phyloP scores from a whole-genome alignment of 2,329 filamentous ascomycete genomes.

The Xylariaceae sp. region DNA sequence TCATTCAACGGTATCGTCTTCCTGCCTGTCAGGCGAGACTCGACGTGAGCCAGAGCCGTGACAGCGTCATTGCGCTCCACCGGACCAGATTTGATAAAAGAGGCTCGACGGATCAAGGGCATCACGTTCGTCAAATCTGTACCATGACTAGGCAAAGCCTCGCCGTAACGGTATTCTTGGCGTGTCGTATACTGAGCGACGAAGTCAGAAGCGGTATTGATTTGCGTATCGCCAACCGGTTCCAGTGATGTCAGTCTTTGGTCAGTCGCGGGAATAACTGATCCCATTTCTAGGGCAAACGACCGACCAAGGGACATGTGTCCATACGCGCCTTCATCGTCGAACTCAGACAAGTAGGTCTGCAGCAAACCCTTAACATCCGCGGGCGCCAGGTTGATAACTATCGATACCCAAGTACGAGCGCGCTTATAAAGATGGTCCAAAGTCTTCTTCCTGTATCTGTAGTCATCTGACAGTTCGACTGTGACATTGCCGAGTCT shows the following conservation, averaged over 20 bases:
- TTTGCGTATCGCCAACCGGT: slow-evolving; percentile 63
- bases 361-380: slow-evolving; percentile 94
- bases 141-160: slow-evolving; percentile 66
- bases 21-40: slow-evolving; percentile 64
- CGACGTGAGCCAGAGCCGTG: slow-evolving; percentile 67
- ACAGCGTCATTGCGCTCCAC: slow-evolving; percentile 55
- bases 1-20: slow-evolving; percentile 69
- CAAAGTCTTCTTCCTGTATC: slow-evolving; percentile 74
- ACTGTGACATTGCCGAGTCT: slow-evolving; percentile 73
- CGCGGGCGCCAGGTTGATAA: slow-evolving; percentile 79
- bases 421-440: slow-evolving; percentile 73
- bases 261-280: slow-evolving; percentile 78
- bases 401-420: slow-evolving; percentile 72
- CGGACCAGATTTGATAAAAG: slow-evolving; percentile 47
- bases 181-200: slow-evolving; percentile 95
- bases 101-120: slow-evolving; percentile 48
- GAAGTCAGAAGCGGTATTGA: slow-evolving; percentile 94
- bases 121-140: slow-evolving; percentile 61
- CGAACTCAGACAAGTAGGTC: slow-evolving; percentile 92
- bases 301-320: slow-evolving; percentile 90
- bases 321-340: slow-evolving; percentile 85
- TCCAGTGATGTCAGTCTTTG: slow-evolving; percentile 82
- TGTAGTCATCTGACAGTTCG: slow-evolving; percentile 90
- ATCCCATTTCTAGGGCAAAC: slow-evolving; percentile 90
- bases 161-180: slow-evolving; percentile 89